phyloP scores from a whole-genome alignment of 805 yeast species.

The Myxozyma udenii region DNA sequence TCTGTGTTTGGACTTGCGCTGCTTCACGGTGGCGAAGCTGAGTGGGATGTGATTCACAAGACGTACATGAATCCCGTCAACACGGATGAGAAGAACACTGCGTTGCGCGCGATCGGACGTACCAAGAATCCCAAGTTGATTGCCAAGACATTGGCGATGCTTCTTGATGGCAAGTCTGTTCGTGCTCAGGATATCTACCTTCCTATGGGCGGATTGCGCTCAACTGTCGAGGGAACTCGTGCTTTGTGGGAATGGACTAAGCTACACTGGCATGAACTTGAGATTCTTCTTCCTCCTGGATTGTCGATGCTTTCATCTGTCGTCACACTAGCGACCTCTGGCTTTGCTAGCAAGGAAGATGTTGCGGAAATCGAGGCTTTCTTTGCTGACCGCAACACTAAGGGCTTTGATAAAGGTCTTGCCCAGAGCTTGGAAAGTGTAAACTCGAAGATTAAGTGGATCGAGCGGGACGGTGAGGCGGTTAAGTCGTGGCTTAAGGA shows the following conservation, averaged over 20 bases:
- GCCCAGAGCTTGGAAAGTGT: conserved; percentile 57
- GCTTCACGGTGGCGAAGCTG: conserved; percentile 56
- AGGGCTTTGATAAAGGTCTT: conserved; percentile 60
- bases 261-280: conserved; percentile 67
- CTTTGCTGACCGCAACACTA: conserved; percentile 47
- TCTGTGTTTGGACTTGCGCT: conserved; percentile 67
- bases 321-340: conserved; percentile 58
- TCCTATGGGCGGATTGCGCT: conserved; percentile 71
- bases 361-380: conserved; percentile 44
- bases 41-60: conserved; percentile 59
- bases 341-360: conserved; percentile 54
- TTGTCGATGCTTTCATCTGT: conserved; percentile 75
- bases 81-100: conserved; percentile 65
- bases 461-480: conserved; percentile 38
- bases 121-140: conserved; percentile 53
- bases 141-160: conserved; percentile 53
- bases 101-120: conserved; percentile 66
- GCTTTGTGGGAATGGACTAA: conserved; percentile 70
- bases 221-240: conserved; percentile 61
- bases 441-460: conserved; percentile 52
- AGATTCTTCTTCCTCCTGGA: conserved; percentile 71
- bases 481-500: conserved; percentile 34
- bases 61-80: conserved; percentile 60
- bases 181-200: conserved; percentile 68
- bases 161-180: conserved; percentile 58